Evolutionary conservation across 192 early-diverging fungal genomes (phyloP).

Genomic region (Backusella sp.): DNA sequence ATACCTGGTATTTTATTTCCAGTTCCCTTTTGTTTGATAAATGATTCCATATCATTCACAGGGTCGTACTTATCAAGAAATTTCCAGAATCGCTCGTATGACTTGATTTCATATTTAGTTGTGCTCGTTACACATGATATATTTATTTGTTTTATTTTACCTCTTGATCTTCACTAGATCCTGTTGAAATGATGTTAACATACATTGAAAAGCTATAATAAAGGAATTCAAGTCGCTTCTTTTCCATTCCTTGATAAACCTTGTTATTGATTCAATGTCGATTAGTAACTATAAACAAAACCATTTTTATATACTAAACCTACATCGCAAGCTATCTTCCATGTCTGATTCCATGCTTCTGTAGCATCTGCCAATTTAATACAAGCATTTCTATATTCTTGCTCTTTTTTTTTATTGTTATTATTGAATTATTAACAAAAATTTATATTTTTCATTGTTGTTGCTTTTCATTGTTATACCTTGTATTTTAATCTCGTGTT

Average conservation of each 20-base stretch:
- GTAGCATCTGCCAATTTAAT: slow-evolving; percentile 44
- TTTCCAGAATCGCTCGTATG: slow-evolving; percentile 69
- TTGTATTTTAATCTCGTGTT: slow-evolving; percentile 17
- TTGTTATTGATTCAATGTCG: not conserved
- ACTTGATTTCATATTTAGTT: slow-evolving; percentile 30
- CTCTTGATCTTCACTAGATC: slow-evolving; percentile 72
- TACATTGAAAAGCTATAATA: slow-evolving; percentile 66
- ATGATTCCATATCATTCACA: slow-evolving; percentile 58
- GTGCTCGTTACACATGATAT: not conserved
- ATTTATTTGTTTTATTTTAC: slow-evolving; percentile 20
- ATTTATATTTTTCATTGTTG: not conserved
- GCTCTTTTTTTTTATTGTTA: slow-evolving; percentile 29
- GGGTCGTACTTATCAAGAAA: slow-evolving; percentile 64
- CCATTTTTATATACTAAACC: not conserved
- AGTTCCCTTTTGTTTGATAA: slow-evolving; percentile 63
- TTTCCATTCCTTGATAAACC: slow-evolving; percentile 68
- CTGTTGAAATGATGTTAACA: slow-evolving; percentile 69
- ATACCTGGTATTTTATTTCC: slow-evolving; percentile 53
- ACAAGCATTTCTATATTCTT: slow-evolving; percentile 55
- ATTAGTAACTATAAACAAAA: not conserved
- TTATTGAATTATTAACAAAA: not conserved
- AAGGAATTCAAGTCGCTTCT: slow-evolving; percentile 70
- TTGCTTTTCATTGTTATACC: slow-evolving; percentile 8
- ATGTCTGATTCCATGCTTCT: slow-evolving; percentile 50
- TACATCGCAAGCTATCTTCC: slow-evolving; percentile 59